Percentiles rank a stretch among this genome's conserved stretches.
Conservation (phyloP, 768 basidiomycete genomes). For the Amanita brunnescens region DNA sequence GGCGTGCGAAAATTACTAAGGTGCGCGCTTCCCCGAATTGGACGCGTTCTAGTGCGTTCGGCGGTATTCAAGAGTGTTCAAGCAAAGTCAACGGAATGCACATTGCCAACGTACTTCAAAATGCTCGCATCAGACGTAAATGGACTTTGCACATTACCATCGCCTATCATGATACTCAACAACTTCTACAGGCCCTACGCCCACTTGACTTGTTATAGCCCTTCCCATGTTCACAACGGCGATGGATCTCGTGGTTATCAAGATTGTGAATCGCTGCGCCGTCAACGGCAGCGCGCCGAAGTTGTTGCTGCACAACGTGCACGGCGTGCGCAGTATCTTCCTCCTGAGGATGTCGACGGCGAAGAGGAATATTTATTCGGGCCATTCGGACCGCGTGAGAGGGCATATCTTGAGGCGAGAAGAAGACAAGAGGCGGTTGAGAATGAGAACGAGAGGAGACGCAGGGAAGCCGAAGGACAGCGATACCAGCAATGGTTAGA, state of each 20-base stretch:
- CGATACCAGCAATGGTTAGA: conserved; percentile 9
- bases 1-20: too few relatives aligned
- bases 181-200: conserved; percentile 20
- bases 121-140: neutral
- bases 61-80: neutral
- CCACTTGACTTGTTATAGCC: too few relatives aligned
- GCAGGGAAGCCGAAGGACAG: conserved; percentile 13
- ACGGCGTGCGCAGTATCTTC: conserved; percentile 31
- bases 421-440: conserved; percentile 21
- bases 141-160: too few relatives aligned
- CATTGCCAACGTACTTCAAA: neutral
- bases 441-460: conserved; percentile 16
- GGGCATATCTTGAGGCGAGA: conserved; percentile 25
- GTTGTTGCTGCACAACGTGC: conserved; percentile 26
- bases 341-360: conserved; percentile 26
- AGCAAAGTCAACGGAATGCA: neutral
- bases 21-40: too few relatives aligned
- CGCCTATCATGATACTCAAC: conserved; percentile 1
- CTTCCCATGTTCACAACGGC: too few relatives aligned
- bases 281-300: conserved; percentile 18
- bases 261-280: conserved; percentile 4
- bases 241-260: conserved; percentile 11
- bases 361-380: conserved; percentile 22
- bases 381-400: conserved; percentile 21
- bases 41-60: neutral